These are phyloP conservation scores for Limonomyces culmigenus DNA, from an alignment of 1,284 basidiomycete genomes.

Conservation along the genomic window DNA sequence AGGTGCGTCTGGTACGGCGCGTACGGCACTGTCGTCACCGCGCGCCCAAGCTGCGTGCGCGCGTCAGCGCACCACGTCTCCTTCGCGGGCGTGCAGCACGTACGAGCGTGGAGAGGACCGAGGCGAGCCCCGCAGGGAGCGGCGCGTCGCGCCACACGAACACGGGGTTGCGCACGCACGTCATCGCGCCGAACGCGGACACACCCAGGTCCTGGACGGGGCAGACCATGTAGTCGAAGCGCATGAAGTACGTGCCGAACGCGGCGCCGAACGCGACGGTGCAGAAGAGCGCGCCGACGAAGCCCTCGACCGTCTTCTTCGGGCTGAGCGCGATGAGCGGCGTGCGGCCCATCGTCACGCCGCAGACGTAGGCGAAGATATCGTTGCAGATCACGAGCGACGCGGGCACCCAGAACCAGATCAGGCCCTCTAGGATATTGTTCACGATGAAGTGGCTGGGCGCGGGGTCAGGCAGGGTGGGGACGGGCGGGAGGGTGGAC, in stretches of 20 bases:
- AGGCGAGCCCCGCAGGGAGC: conserved; percentile 51
- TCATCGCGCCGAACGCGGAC: conserved; percentile 66
- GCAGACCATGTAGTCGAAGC: conserved; percentile 96
- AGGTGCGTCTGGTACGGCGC: conserved; percentile 89
- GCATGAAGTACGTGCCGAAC: conserved; percentile 95
- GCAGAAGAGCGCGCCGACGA: conserved; percentile 93
- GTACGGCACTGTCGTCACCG: conserved; percentile 66
- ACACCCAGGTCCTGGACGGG: conserved; percentile 91
- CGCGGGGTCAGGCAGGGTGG: no score
- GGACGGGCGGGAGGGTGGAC: no score
- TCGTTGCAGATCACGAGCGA: conserved; percentile 98
- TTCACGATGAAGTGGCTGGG: conserved; percentile 94
- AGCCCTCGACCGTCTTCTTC: conserved; percentile 99
- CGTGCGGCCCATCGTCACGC: conserved; percentile 85
- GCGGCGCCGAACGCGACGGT: conserved; percentile 80
- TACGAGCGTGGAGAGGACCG: conserved; percentile 46
- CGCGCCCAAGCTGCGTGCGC: conserved; percentile 32
- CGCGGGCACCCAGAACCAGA: conserved; percentile 98
- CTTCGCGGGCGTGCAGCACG: no score
- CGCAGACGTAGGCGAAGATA: conserved; percentile 95
- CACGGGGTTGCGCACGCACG: conserved; percentile 79
- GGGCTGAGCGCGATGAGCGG: conserved; percentile 94
- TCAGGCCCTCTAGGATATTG: conserved; percentile 95
- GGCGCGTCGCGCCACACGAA: conserved; percentile 77
- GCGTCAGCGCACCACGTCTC: conserved; percentile 13